phyloP scores from a whole-genome alignment of 148 eudicot species.

The Diospyros kaki region DNA sequence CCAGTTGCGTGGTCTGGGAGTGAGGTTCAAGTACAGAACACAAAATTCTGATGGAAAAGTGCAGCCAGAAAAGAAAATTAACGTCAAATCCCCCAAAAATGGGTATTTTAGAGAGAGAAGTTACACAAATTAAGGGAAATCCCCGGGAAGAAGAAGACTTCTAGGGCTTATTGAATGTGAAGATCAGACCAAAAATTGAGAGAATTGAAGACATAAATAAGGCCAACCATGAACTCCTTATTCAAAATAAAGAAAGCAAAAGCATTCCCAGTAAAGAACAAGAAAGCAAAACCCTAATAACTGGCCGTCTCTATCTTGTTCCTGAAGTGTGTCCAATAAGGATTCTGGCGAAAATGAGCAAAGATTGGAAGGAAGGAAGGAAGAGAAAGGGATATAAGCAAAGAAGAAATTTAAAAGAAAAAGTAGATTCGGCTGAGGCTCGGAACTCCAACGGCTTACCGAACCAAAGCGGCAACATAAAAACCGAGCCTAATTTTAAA shows the following conservation, averaged over 20 bases:
- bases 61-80: background rate
- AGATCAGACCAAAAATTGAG: too few species aligned
- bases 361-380: background rate
- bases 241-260: background rate
- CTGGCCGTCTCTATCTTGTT: background rate
- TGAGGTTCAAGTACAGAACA: background rate
- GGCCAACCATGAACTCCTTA: background rate
- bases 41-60: background rate
- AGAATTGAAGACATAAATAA: background rate
- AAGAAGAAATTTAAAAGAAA: background rate
- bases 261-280: background rate
- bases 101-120: background rate
- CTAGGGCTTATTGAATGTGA: background rate
- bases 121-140: background rate
- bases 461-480: background rate
- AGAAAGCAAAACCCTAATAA: background rate
- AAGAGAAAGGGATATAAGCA: background rate
- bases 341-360: background rate
- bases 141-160: background rate
- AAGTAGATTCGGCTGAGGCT: slow-evolving; percentile 8
- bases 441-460: slow-evolving; percentile 9
- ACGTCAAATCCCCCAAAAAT: background rate
- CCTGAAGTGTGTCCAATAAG: background rate
- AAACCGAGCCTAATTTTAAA: slow-evolving; percentile 10
- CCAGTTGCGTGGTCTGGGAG: background rate